A percentile compares a stretch with the other conserved stretches of the same genome.
Conservation (phyloP, 2,329 filamentous ascomycete species). For the Zymoseptoria crescenta region DNA sequence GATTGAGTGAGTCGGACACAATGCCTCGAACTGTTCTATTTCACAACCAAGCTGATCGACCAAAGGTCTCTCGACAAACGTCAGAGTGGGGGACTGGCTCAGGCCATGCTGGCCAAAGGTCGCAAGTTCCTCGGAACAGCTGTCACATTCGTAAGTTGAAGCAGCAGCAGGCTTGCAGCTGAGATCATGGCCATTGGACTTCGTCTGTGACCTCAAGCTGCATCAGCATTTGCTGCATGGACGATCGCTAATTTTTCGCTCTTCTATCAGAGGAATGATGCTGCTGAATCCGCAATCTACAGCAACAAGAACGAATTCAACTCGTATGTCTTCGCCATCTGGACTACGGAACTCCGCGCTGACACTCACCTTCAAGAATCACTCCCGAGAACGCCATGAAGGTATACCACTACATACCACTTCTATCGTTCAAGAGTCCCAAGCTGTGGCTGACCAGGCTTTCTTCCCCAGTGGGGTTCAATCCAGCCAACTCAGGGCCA, state of each 20-base stretch:
- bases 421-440: not conserved
- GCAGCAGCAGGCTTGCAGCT: not conserved
- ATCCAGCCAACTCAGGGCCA: conserved; percentile 30
- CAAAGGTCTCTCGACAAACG: not conserved
- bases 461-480: conserved; percentile 29
- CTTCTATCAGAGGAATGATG: not conserved
- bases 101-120: not conserved
- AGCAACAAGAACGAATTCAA: not conserved
- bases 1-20: not conserved
- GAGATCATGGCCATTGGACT: not conserved
- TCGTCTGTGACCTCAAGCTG: not conserved
- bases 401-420: not conserved
- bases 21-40: not conserved
- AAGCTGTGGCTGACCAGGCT: not conserved
- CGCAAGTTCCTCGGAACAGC: not conserved
- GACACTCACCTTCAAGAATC: not conserved
- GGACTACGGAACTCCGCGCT: not conserved
- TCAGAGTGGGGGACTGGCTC: not conserved
- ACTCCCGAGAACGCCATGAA: conserved; percentile 32
- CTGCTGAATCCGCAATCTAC: not conserved
- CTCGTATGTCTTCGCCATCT: not conserved
- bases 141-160: not conserved
- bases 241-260: not conserved
- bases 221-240: not conserved
- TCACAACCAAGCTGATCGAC: not conserved